These are phyloP conservation scores for Phytophthora foliorum DNA, from an alignment of 352 stramenopile species.

Conservation along the genomic window DNA sequence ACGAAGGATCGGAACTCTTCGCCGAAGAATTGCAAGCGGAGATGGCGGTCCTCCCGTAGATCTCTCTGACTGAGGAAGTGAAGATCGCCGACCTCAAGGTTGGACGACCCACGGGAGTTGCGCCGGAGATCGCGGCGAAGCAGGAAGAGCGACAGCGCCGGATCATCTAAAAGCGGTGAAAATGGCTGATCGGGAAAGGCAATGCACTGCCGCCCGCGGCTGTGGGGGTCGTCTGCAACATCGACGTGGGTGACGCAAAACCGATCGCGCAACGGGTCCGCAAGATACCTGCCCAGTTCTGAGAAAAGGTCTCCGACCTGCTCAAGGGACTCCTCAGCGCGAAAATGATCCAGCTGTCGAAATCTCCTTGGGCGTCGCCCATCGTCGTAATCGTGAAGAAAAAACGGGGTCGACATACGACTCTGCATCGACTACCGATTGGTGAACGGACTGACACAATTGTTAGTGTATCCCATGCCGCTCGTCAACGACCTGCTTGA, in stretches of 20 bases:
- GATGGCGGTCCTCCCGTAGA: slow-evolving; percentile 12
- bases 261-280: slow-evolving; percentile 19
- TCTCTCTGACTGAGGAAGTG: slow-evolving; percentile 1
- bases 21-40: slow-evolving; percentile 17
- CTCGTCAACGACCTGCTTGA: slow-evolving; percentile 24
- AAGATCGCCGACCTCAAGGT: slow-evolving; percentile 18
- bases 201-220: slow-evolving; percentile 20
- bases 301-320: slow-evolving; percentile 18
- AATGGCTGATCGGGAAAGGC: slow-evolving; percentile 23
- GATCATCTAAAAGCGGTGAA: slow-evolving; percentile 2
- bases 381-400: slow-evolving; percentile 36
- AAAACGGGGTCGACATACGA: slow-evolving; percentile 27
- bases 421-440: slow-evolving; percentile 32
- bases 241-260: slow-evolving; percentile 13
- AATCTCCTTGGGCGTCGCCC: slow-evolving; percentile 18
- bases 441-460: slow-evolving; percentile 12
- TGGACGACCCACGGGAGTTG: neutral
- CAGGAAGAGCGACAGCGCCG: neutral
- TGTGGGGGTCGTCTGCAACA: slow-evolving; percentile 16
- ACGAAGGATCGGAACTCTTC: slow-evolving; percentile 8
- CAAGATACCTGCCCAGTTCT: slow-evolving; percentile 14
- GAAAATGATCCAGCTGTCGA: slow-evolving; percentile 12
- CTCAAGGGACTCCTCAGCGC: slow-evolving; percentile 22
- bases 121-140: neutral
- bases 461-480: slow-evolving; percentile 25